phyloP scores from a whole-genome alignment of 148 eudicot species.

The Suaeda aralocaspica region DNA sequence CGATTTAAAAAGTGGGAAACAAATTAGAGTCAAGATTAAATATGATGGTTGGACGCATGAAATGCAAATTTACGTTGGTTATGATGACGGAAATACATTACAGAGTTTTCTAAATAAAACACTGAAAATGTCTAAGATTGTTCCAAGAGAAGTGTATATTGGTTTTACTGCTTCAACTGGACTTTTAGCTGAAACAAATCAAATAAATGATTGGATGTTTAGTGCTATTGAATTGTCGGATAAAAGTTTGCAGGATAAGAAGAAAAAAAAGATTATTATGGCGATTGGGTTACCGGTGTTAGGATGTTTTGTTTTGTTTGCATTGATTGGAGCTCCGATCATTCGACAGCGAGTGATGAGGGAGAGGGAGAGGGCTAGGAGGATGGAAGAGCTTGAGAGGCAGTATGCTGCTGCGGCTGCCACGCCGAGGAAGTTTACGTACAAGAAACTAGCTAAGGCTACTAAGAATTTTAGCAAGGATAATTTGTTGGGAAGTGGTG shows the following conservation, averaged over 20 bases:
- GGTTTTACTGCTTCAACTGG: slow-evolving; percentile 78
- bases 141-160: slow-evolving; percentile 38
- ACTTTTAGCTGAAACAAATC: slow-evolving; percentile 42
- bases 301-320: slow-evolving; percentile 19
- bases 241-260: slow-evolving; percentile 29
- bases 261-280: slow-evolving; percentile 21
- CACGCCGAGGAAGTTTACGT: slow-evolving; percentile 43
- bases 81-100: slow-evolving; percentile 37
- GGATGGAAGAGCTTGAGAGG: slow-evolving; percentile 43
- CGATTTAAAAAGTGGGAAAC: slow-evolving; percentile 46
- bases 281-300: slow-evolving; percentile 30
- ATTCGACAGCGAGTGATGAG: slow-evolving; percentile 18
- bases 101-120: slow-evolving; percentile 37
- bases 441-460: slow-evolving; percentile 53
- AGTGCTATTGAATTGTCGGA: slow-evolving; percentile 36
- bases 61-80: slow-evolving; percentile 38
- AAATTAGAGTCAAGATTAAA: slow-evolving; percentile 38
- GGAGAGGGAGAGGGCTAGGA: slow-evolving; percentile 26
- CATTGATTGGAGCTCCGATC: slow-evolving; percentile 22
- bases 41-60: slow-evolving; percentile 47
- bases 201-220: slow-evolving; percentile 59
- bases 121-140: slow-evolving; percentile 34
- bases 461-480: slow-evolving; percentile 55
- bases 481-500: slow-evolving; percentile 61
- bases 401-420: slow-evolving; percentile 39